Evolutionary conservation across 202 grass and related monocot genomes (phyloP), one percentile per base, ranked within the genome.

Genomic region (Panicum virgatum): DNA sequence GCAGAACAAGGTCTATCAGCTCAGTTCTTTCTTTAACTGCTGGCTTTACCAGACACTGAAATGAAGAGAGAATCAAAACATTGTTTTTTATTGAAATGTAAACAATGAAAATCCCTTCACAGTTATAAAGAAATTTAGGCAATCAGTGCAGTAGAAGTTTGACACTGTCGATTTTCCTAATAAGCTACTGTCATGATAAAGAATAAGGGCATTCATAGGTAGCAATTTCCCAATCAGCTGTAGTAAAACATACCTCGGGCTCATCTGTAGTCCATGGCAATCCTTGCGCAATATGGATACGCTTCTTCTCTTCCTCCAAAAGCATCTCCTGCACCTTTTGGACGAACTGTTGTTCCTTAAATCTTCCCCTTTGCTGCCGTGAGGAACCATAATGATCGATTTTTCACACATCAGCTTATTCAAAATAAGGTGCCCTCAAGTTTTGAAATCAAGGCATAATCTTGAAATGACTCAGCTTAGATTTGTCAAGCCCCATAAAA

Each of bases 191-290:
- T 40, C 14, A 58, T 46, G 42, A 59, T 50, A 83, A 65, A 32
- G 8, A 66, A 27, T 18, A 13, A 77, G 39, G 51, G 40, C 22
- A 53, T 64, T 27, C 44, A 53, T 37, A 63, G 34, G 19, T 12
- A 48, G 19, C 18, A 43, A 62, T 25, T 22, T 63, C 12, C 2
- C 18, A 76, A 63, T 53, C 43, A 82, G 52, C 0, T 32, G 12
- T 63, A 78, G n/a, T 82, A 66, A 42, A 20, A 84, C 62, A 62
- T 72, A 99, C 97, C 89, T 99, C 91, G 7, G 93, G 93, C 51
- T 99, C 97, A 27, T 96, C 93, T 7, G 90, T 99, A 62, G 97
- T 99, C 93, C 93, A 99, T 0, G 97, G 91, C 72, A 99, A 80
- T 56, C 97, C 97, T 86, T 96, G 97, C 0, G 97, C 97, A 80